Percentiles rank a stretch among this genome's conserved stretches.
phyloP scores from a whole-genome alignment of 2,329 filamentous ascomycete genomes.

The Colletotrichum cuscutae region DNA sequence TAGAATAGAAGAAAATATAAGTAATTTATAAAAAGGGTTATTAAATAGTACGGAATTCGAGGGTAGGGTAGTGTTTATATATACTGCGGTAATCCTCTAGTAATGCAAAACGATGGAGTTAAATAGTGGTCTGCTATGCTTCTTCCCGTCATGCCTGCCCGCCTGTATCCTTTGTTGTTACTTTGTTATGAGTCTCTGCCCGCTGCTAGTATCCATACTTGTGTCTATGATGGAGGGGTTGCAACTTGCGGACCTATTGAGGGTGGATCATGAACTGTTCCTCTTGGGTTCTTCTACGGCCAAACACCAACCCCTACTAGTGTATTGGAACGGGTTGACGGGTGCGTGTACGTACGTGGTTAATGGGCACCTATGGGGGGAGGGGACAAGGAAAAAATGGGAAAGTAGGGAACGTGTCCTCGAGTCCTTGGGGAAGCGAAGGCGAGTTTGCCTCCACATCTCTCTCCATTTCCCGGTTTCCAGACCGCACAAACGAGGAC shows the following conservation, averaged over 20 bases:
- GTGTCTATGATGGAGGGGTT: slow-evolving; percentile 1
- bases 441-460: slow-evolving; percentile 15
- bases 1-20: no score
- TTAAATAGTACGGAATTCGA: no score
- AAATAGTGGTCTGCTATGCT: background rate
- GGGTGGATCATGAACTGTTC: background rate
- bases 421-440: slow-evolving; percentile 29
- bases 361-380: background rate
- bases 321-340: slow-evolving; percentile 3
- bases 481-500: background rate
- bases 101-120: no score
- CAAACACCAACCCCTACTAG: slow-evolving; percentile 1
- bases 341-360: slow-evolving; percentile 14
- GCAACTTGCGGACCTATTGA: background rate
- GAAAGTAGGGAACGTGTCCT: slow-evolving; percentile 32
- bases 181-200: background rate
- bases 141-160: background rate
- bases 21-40: no score
- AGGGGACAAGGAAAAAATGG: background rate
- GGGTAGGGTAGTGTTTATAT: no score
- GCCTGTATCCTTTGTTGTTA: background rate
- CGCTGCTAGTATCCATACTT: background rate
- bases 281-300: background rate
- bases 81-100: no score
- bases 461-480: slow-evolving; percentile 18